Evolutionary conservation across 768 basidiomycete genomes (phyloP).

Genomic region (Dictyophora rubrovolvata): DNA sequence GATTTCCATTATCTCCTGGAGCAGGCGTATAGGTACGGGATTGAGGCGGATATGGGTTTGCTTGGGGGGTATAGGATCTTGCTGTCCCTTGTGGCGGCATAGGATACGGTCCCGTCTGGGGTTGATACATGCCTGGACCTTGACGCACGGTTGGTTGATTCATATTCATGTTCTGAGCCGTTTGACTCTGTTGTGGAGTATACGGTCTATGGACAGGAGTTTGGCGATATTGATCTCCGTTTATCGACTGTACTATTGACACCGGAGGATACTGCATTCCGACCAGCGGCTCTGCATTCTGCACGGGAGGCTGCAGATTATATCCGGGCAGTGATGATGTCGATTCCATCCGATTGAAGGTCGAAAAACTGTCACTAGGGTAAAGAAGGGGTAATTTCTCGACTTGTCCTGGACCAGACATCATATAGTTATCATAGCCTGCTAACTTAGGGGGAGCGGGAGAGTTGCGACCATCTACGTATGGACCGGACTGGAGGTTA

Average conservation of each 20-base stretch:
- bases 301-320: not conserved
- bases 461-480: constrained; percentile 1
- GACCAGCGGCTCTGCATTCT: not conserved
- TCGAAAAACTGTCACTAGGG: not conserved
- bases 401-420: not conserved
- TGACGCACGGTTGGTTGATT: not conserved
- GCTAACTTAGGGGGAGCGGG: not conserved
- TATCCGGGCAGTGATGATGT: constrained; percentile 2
- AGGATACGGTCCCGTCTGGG: not conserved
- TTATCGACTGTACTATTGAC: not conserved
- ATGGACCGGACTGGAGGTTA: not conserved
- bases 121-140: not conserved
- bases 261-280: constrained; percentile 4
- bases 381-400: constrained; percentile 7
- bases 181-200: too few species aligned
- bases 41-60: not conserved
- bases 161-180: constrained; percentile 12
- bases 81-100: not conserved
- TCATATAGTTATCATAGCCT: constrained; percentile 7
- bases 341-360: not conserved
- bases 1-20: not conserved
- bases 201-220: constrained; percentile 56
- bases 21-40: not conserved
- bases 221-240: constrained; percentile 35
- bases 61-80: not conserved